phyloP scores from a whole-genome alignment of 768 basidiomycete genomes.

The Suillus cothurnatus region DNA sequence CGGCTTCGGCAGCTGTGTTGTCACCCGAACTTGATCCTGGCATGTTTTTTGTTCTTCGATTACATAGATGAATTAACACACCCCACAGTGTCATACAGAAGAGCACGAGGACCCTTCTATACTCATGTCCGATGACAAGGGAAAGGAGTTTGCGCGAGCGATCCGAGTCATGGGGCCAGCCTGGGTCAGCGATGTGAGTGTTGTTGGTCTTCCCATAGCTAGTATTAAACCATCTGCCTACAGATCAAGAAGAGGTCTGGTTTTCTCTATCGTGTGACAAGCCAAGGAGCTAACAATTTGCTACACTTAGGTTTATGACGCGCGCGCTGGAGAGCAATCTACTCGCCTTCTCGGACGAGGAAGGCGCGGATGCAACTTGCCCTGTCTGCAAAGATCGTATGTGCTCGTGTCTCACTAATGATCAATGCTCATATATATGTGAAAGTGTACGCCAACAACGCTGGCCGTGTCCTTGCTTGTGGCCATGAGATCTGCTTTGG shows the following conservation, averaged over 20 bases:
- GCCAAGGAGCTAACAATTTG: not conserved
- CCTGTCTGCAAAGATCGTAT: slow-evolving; percentile 68
- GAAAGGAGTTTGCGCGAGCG: slow-evolving; percentile 62
- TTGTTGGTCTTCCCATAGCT: not conserved
- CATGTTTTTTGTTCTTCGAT: slow-evolving; percentile 31
- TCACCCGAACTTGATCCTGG: slow-evolving; percentile 72
- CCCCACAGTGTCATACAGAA: slow-evolving; percentile 41
- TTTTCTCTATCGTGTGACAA: not conserved
- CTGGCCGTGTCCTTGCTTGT: slow-evolving; percentile 64
- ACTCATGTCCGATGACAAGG: slow-evolving; percentile 47
- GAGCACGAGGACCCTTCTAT: slow-evolving; percentile 53
- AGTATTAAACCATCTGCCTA: slow-evolving; percentile 12
- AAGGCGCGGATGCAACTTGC: slow-evolving; percentile 52
- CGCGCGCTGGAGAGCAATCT: slow-evolving; percentile 48
- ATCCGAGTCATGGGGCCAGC: slow-evolving; percentile 45
- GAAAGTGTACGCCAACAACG: slow-evolving; percentile 50
- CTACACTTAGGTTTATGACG: slow-evolving; percentile 42
- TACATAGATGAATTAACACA: not conserved
- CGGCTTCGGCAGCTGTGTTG: slow-evolving; percentile 75
- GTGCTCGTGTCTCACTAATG: slow-evolving; percentile 17
- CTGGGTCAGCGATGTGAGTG: slow-evolving; percentile 31
- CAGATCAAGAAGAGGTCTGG: slow-evolving; percentile 40
- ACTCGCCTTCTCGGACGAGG: slow-evolving; percentile 49
- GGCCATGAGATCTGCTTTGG: slow-evolving; percentile 68
- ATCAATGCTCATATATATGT: slow-evolving; percentile 3